Evolutionary conservation across 2,329 filamentous ascomycete genomes (phyloP), one percentile per base, ranked within the genome.

Genomic region (Septoria petroselini): DNA sequence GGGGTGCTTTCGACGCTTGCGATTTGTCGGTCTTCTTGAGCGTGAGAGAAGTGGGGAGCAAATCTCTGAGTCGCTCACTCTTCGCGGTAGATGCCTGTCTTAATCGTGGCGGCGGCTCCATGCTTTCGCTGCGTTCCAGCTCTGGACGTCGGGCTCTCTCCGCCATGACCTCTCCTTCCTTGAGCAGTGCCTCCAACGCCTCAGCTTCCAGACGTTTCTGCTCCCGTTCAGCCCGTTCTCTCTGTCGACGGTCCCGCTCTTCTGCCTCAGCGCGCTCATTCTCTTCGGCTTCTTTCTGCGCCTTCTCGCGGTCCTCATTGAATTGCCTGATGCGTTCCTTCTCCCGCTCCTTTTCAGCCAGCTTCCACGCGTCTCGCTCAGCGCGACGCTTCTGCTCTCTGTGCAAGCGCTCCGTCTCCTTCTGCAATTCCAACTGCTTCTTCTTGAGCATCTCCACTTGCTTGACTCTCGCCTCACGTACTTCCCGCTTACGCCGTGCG

Each of bases 391-490:
- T 71, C 52, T 76, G 73, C 45, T 76, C 74, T 5, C 73, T 69
- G 55, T 77, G 72, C 52, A 69, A 41, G 4, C 62, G 57, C 51
- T 70, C 68, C n/a, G 61, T 68, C 60, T 75, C 72, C 39, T 69
- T 68, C 45, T 65, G 67, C 35, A 70, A 62, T 38, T 73, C 71
- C 19, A 72, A 70, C 45, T 74, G 70, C 54, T 73, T 73, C 62
- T 77, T 73, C 57, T 73, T 74, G 29, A 76, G 71, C 45, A 73
- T 70, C 37, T 75, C 71, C 51, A 78, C 62, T 65, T 68, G 75
- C 64, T 70, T 73, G 63, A 65, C 75, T 68, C 76, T 77, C 68
- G 80, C 82, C 66, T 84, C 80, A 62, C 84, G 77, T 27, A 81
- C 78, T 46, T 82, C 79, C 53, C 71, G 71, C 47, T 80, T 78